Conservation (phyloP, 208 protist species). For the Strigomonas culicis region DNA sequence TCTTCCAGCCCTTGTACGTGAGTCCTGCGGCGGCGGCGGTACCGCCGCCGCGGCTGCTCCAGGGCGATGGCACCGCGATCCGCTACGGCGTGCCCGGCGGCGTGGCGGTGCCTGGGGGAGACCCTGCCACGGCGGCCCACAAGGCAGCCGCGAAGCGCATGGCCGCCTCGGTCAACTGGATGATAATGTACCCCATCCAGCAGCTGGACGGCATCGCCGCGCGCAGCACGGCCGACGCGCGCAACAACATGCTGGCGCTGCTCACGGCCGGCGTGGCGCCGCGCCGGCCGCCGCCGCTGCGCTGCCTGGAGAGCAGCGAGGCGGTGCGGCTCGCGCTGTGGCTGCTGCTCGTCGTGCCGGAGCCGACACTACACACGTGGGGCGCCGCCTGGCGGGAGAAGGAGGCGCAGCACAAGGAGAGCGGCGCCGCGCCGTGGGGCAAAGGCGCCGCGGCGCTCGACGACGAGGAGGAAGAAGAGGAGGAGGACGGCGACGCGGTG, state of each 20-base stretch:
- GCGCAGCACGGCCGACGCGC: conserved; percentile 20
- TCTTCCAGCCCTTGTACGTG: conserved; percentile 37
- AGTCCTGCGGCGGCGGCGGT: neutral
- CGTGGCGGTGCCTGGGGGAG: no score
- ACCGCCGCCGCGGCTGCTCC: neutral
- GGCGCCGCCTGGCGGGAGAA: conserved; percentile 7
- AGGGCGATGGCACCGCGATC: neutral
- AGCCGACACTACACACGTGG: conserved; percentile 38
- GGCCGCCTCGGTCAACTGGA: neutral
- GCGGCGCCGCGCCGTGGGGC: neutral
- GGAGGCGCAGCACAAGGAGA: neutral
- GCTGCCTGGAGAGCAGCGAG: conserved; percentile 23
- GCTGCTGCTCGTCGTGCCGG: conserved; percentile 53
- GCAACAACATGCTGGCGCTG: conserved; percentile 38
- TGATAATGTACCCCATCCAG: no score
- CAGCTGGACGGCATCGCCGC: conserved; percentile 26
- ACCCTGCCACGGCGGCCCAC: no score
- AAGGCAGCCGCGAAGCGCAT: no score
- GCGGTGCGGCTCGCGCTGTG: conserved; percentile 57
- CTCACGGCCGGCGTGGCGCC: conserved; percentile 48
- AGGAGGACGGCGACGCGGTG: conserved; percentile 18
- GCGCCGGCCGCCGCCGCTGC: conserved; percentile 27
- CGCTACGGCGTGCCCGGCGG: neutral
- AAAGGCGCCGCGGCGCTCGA: neutral
- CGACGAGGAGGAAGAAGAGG: neutral